phyloP scores from a whole-genome alignment of 2,329 filamentous ascomycete species.

The Colletotrichum orchidophilum region DNA sequence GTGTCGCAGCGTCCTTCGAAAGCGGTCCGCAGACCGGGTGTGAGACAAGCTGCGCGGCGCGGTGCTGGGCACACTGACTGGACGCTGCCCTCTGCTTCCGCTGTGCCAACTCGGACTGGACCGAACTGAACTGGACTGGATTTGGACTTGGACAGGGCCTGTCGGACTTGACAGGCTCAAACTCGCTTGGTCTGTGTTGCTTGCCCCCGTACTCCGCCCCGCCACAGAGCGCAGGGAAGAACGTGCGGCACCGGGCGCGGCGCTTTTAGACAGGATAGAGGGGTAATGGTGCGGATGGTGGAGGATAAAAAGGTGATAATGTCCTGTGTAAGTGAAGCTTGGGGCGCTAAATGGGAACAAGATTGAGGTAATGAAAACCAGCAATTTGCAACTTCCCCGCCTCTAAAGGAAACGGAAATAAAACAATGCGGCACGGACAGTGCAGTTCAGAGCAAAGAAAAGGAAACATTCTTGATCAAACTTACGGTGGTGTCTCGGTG shows the following conservation, averaged over 20 bases:
- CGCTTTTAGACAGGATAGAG: constrained; percentile 28
- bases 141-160: background rate
- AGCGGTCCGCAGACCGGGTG: constrained; percentile 8
- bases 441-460: constrained; percentile 9
- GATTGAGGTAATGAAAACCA: constrained; percentile 7
- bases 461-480: constrained; percentile 10
- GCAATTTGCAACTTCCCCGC: constrained; percentile 1
- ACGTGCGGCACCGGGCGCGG: constrained; percentile 24
- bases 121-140: constrained; percentile 9
- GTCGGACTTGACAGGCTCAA: constrained; percentile 7
- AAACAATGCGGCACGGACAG: background rate
- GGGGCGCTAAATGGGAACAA: background rate
- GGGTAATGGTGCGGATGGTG: constrained; percentile 10
- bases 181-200: constrained; percentile 2
- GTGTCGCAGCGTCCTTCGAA: constrained; percentile 4
- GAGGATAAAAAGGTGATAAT: constrained; percentile 5
- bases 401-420: background rate
- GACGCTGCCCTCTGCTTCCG: constrained; percentile 5
- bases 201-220: constrained; percentile 24
- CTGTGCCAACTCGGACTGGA: constrained; percentile 11
- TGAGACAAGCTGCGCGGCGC: constrained; percentile 25
- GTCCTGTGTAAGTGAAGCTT: constrained; percentile 19
- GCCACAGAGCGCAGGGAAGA: constrained; percentile 20
- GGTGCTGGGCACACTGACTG: constrained; percentile 18
- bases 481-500: constrained; percentile 63